These are phyloP conservation scores for Fraxinus greggii DNA, from an alignment of 305 asterid species.

Conservation along the genomic window DNA sequence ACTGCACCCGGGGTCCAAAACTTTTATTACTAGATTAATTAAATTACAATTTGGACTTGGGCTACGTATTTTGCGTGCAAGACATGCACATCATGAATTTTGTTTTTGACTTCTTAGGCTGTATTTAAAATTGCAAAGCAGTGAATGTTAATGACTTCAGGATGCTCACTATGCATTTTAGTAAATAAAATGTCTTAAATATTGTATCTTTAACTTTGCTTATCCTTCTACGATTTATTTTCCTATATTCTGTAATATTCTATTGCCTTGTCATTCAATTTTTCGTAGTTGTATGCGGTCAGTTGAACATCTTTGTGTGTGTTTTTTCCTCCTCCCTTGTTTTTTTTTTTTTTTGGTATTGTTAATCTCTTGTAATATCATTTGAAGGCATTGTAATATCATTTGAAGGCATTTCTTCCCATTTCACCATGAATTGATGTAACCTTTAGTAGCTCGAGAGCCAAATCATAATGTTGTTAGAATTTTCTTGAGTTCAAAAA, in stretches of 20 bases:
- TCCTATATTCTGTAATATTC: neutral
- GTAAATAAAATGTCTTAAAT: slow-evolving; percentile 23
- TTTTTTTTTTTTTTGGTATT: neutral
- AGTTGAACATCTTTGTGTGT: neutral
- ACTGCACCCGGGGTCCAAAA: slow-evolving; percentile 10
- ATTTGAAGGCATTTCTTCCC: neutral
- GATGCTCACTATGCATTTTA: slow-evolving; percentile 26
- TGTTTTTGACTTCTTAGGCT: neutral
- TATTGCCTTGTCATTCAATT: neutral
- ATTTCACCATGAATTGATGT: neutral
- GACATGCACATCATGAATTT: slow-evolving; percentile 13
- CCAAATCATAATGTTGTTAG: too few species aligned
- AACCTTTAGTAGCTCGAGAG: neutral
- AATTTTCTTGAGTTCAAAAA: too few species aligned
- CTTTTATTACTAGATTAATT: slow-evolving; percentile 1
- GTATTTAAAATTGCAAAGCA: slow-evolving; percentile 11
- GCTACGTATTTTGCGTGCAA: slow-evolving; percentile 3
- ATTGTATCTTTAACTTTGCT: neutral
- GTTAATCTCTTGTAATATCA: too few species aligned
- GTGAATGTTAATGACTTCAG: slow-evolving; percentile 2
- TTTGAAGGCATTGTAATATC: too few species aligned
- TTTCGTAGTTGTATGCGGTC: neutral
- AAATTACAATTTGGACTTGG: slow-evolving; percentile 11
- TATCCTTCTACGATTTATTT: neutral
- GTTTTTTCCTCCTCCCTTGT: too few species aligned